Evolutionary conservation across 1,284 basidiomycete species (phyloP), one percentile per base, ranked within the genome.

Genomic region (Mycosarcoma maydis): DNA sequence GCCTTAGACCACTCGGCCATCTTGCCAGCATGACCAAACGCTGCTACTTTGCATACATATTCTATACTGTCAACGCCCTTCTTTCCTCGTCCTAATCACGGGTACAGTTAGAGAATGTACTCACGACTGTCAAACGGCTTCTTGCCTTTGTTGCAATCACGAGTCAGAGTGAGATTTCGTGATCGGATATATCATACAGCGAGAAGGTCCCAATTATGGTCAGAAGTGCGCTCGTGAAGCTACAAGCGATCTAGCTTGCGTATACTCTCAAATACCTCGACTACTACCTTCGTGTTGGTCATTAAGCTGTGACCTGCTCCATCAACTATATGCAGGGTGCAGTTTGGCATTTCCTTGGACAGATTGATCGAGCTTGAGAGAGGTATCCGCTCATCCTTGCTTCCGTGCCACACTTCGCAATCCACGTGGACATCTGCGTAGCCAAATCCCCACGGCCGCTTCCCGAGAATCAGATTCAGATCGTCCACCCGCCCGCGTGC

Each of bases 331-430:
- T 89, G 87, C 34, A 98, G 88, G 48, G 85, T 84, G 78, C 92
- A 95, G 43, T 87, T 84, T n/a, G 87, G 86, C 90, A 94, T 92
- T 44, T 87, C 88, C 68, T 86, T 87, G 82, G 93, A 90, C 90
- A 97, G 90, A 90, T 92, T 94, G 71, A 90, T 84, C 54, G 94
- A 90, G 11, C 83, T 73, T 42, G 91, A 90, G 77, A 94, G 89
- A 23, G 89, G 89, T 61, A 98, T 95, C 82, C 90, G 90, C 82
- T 98, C 94, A 81, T 98, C 95, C 72, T 87, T 87, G 72, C 92
- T 90, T 3, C 95, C 95, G 71, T 94, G 94, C 93, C 93, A 98
- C 33, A 98, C 89, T 38, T 88, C 88, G 43, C 92, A 90, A n/a
- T 84, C 85, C 73, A 91, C 89, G 10, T 87, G 87, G 61, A 96